Percentiles rank a stretch among this genome's conserved stretches.
phyloP scores from a whole-genome alignment of 2,329 filamentous ascomycete species.

The Monosporascus sp. region DNA sequence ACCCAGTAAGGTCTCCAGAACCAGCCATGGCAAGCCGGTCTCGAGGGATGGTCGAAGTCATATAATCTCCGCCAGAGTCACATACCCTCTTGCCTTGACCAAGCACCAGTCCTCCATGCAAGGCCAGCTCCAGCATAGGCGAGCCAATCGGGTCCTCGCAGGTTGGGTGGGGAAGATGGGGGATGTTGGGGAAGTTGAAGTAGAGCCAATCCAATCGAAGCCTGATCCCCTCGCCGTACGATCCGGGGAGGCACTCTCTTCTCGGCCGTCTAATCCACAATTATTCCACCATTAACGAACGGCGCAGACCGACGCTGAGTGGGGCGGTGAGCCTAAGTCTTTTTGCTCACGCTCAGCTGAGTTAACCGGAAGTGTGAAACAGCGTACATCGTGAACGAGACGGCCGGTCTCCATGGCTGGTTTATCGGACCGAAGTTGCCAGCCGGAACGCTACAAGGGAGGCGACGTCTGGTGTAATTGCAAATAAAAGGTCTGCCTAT shows the following conservation, averaged over 20 bases:
- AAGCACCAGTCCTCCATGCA: not conserved
- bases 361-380: too few species aligned
- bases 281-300: constrained; percentile 2
- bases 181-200: constrained; percentile 2
- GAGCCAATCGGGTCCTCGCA: not conserved
- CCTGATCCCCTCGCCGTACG: not conserved
- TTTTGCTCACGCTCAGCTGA: too few species aligned
- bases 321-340: too few species aligned
- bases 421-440: too few species aligned
- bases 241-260: not conserved
- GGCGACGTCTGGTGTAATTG: too few species aligned
- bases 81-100: not conserved
- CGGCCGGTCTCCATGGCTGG: too few species aligned
- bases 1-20: not conserved
- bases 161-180: not conserved
- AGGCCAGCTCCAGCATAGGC: not conserved
- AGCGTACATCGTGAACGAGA: too few species aligned
- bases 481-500: too few species aligned
- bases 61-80: not conserved
- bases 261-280: constrained; percentile 1
- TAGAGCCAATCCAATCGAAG: not conserved
- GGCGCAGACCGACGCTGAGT: not conserved
- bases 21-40: not conserved
- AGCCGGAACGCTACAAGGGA: too few species aligned
- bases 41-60: not conserved